phyloP scores from a whole-genome alignment of 441 rosid genomes.

The Adansonia madagascariensis region DNA sequence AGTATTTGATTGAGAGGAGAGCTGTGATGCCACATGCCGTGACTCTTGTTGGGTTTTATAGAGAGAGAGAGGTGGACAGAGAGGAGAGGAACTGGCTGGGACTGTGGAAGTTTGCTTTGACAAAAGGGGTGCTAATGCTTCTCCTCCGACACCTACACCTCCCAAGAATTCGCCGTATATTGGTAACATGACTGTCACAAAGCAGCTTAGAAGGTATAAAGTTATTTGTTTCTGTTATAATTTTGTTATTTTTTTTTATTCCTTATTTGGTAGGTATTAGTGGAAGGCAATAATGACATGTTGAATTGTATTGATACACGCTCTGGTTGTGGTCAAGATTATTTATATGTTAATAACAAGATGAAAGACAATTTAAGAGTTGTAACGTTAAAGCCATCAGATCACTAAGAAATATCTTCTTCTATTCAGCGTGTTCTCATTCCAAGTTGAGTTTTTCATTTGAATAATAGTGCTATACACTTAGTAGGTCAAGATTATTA shows the following conservation, averaged over 20 bases:
- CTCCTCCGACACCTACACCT: conserved; percentile 77
- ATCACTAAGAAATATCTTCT: not conserved
- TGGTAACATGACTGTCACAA: conserved; percentile 84
- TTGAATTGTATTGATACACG: not conserved
- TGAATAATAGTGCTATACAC: not conserved
- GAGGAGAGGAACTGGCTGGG: conserved; percentile 64
- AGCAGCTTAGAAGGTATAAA: conserved; percentile 49
- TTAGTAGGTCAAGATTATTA: not conserved
- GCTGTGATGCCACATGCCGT: conserved; percentile 74
- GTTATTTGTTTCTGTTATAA: not conserved
- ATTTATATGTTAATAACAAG: not conserved
- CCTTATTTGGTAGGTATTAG: not conserved
- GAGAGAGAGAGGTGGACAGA: conserved; percentile 37
- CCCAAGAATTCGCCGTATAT: conserved; percentile 81
- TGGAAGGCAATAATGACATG: not conserved
- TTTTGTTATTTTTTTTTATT: not conserved
- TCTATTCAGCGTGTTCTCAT: not conserved
- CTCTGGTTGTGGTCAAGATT: not conserved
- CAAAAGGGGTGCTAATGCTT: conserved; percentile 67
- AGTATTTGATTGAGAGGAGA: conserved; percentile 79
- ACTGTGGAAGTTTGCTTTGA: conserved; percentile 85
- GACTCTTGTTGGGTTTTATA: conserved; percentile 70
- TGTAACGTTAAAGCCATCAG: conserved; percentile 5
- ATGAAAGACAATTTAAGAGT: not conserved
- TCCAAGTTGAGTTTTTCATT: conserved; percentile 1